Evolutionary conservation across 495 filamentous ascomycete species (phyloP).

Genomic region (Hyaloscypha variabilis): DNA sequence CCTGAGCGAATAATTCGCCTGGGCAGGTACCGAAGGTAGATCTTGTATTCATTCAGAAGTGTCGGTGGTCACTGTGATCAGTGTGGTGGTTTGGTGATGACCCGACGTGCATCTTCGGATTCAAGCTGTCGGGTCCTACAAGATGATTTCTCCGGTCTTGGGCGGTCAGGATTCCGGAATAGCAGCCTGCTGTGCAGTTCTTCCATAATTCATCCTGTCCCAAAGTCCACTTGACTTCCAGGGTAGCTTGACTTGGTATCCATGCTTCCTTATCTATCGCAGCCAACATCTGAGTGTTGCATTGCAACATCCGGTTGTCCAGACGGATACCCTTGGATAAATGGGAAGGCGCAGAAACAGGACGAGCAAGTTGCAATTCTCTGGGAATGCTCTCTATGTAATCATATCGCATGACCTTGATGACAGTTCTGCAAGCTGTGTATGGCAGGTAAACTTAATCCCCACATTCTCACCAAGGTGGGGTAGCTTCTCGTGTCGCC

Average conservation of each 20-base stretch:
- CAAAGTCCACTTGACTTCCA: not conserved
- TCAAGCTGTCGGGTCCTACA: not conserved
- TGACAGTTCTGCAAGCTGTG: not conserved
- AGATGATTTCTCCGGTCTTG: not conserved
- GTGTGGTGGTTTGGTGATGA: not conserved
- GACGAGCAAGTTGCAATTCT: not conserved
- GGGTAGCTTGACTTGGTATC: not conserved
- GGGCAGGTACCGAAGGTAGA: not conserved
- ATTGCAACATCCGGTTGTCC: not conserved
- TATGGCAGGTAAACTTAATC: not conserved
- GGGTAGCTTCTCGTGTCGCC: not conserved
- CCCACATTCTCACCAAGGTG: not conserved
- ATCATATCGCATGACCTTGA: not conserved
- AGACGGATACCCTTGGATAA: not conserved
- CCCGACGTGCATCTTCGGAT: not conserved
- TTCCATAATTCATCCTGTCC: not conserved
- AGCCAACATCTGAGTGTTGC: not conserved
- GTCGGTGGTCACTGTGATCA: not conserved
- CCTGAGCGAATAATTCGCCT: not conserved
- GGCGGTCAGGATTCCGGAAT: not conserved
- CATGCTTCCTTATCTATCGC: not conserved
- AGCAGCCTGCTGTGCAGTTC: not conserved
- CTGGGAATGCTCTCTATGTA: not conserved
- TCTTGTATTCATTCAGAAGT: no score
- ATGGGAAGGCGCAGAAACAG: not conserved